Evolutionary conservation across 208 protist species (phyloP), one percentile per base, ranked within the genome.

Genomic region (Leptomonas seymouri): DNA sequence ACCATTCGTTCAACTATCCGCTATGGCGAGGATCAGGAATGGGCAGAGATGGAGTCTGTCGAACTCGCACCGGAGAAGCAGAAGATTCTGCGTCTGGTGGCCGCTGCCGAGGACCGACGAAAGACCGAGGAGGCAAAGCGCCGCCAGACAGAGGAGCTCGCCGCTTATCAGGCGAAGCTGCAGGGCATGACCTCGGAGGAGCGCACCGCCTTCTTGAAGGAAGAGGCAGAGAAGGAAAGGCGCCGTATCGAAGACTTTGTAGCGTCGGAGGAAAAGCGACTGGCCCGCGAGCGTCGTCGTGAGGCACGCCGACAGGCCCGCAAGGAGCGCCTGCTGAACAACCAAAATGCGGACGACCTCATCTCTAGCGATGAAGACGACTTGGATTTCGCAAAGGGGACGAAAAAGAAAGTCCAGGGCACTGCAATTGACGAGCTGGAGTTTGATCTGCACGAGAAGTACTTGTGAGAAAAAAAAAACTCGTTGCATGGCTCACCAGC

Each of bases 151-250:
- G 72, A 71, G 45, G 75, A 87, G 60, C 67, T 71, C 7, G 81
- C 78, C 2, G 85, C 85, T 41, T 90, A 87, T 25, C 67, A 80
- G 28, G 79, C 74, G 51, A 80, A 70, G 45, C 81, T 90, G 62
- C 60, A 61, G 16, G 49, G 74, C 42, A 74, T 86, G 71, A 48
- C 74, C 3, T 60, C 66, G 41, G 85, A 74, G 67, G 81, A 87
- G 61, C 81, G 82, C 9, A 74, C 76, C 16, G 76, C 63, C n/a
- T 86, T 90, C 45, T 45, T 87, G 39, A 66, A 61, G 20, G 79
- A 71, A 34, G 78, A 85, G 61, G 76, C 75, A 25, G 70, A 71
- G 51, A 76, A 74, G 55, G 81, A 87, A 55, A 59, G 83, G 50
- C 59, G 46, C 61, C 78, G 70, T 30, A 71, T 31, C 20, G 80